Evolutionary conservation across 768 basidiomycete species (phyloP), one percentile per base, ranked within the genome.

Genomic region (Boletus edulis): DNA sequence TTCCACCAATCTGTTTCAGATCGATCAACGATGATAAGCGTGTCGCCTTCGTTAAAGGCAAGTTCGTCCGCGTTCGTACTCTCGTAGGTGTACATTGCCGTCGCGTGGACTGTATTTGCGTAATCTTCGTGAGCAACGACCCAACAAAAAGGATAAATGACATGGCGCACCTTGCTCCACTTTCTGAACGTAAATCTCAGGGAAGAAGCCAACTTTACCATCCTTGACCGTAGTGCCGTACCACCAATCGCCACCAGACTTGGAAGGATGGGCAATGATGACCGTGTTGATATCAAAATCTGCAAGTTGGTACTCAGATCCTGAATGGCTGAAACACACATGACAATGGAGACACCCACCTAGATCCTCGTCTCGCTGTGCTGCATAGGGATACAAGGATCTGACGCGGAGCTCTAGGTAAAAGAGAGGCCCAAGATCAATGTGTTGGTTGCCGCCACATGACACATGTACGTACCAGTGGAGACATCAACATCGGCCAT

Each of bases 1-100:
- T 95, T 98, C 92, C 92, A 98, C 97, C 97, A 98, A 63, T 91
- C 90, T 49, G 76, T 78, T 61, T 98, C 97, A 51, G 81, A 81
- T 45, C 73, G 81, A 66, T 99, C 97, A 54, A 98, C 80, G 58
- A 99, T 84, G 9, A 77, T 77, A 38, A 98, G 73, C 34, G 73
- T 68, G 53, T 96, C 91, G 55, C 91, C 94, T 72, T 93, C 93
- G 8, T 73, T 73, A 67, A 98, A 91, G 1, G 90, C 77, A n/a
- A 95, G 76, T 67, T 98, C 94, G 61, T 98, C 94, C 15, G 82
- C 64, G 56, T 82, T 87, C 41, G 71, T 70, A 24, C 84, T 86
- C 6, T 76, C 72, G 66, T 98, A 98, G 0, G 86, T 71, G 68
- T 91, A 98, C 0, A 94, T 65, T 0, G 94, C 94, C 49, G 79